Evolutionary conservation across 257 asterid genomes (phyloP), one percentile per base, ranked within the genome.

Genomic region (Handroanthus guayacan): DNA sequence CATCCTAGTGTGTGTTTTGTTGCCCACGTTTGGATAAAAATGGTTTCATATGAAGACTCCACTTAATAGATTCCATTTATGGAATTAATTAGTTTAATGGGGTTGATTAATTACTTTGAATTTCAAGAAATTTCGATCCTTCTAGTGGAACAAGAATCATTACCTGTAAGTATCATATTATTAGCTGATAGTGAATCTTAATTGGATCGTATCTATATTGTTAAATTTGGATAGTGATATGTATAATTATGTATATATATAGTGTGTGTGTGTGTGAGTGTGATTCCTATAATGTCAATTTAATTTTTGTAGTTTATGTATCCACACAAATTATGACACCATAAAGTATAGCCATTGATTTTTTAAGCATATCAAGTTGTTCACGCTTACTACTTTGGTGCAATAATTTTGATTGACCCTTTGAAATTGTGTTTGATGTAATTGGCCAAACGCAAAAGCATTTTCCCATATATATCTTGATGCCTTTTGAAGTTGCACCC

Each of bases 11-110:
- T 55, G 12, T 44, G 0, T 41, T 71, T 13, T 69, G 69, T 8
- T 50, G 64, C 34, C 34, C 63, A 37, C 11, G 41, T 65, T 18
- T 64, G 78, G 75, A 76, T 70, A 75, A 45, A 43, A 44, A 2
- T 81, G 71, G 79, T 57, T 31, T 50, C 74, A 38, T 11, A 65
- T 18, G 18, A 71, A 75, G 84, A 76, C 58, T 81, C 79, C 72
- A 76, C 75, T 76, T 45, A 16, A 12, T 34, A 58, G 9, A 44
- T 38, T 70, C 50, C 20, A 9, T 25, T 0, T 47, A 3, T 25
- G 38, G 25, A 31, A 37, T 41, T n/a, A 65, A 62, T 37, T 55
- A 16, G 31, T 25, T 25, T 25, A 25, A 25, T 25, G 31, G 31
- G 31, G 11, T 55, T 55, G 5, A 18, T 8, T 5, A 5, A 18